phyloP scores from a whole-genome alignment of 768 basidiomycete genomes.

The Lepiota venenata region DNA sequence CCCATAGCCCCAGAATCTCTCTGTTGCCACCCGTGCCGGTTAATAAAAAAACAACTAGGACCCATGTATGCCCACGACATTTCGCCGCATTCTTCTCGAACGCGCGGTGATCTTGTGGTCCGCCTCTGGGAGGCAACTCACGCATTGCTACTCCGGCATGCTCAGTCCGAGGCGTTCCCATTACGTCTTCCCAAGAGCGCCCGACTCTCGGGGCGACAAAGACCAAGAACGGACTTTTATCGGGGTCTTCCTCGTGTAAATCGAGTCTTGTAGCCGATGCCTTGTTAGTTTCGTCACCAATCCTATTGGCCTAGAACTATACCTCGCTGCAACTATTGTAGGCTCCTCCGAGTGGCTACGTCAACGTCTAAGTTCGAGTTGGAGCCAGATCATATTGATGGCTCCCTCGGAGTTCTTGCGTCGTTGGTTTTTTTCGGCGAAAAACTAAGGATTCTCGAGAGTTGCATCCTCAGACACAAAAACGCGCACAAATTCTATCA shows the following conservation, averaged over 20 bases:
- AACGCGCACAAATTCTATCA: too few species aligned
- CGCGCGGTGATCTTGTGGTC: neutral
- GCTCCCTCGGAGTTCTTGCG: neutral
- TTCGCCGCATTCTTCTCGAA: slow-evolving; percentile 10
- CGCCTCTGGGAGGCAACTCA: neutral
- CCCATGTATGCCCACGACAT: slow-evolving; percentile 1
- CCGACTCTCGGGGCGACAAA: too few species aligned
- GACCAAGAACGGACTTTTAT: neutral
- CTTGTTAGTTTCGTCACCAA: slow-evolving; percentile 1
- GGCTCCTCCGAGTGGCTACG: neutral
- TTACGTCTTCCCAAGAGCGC: neutral
- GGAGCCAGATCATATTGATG: neutral
- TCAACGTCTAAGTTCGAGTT: neutral
- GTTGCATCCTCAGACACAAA: too few species aligned
- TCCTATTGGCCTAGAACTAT: neutral
- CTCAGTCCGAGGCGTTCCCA: neutral
- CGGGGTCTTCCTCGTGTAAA: neutral
- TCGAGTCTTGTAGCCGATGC: neutral
- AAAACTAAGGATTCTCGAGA: neutral
- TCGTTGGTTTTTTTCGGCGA: neutral
- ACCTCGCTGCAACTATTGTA: neutral
- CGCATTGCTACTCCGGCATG: too few species aligned
- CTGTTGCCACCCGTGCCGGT: slow-evolving; percentile 3
- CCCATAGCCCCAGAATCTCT: neutral
- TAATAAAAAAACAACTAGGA: neutral